These are phyloP conservation scores for Xylaria sp. DNA, from an alignment of 2,329 filamentous ascomycete genomes.

Conservation along the genomic window DNA sequence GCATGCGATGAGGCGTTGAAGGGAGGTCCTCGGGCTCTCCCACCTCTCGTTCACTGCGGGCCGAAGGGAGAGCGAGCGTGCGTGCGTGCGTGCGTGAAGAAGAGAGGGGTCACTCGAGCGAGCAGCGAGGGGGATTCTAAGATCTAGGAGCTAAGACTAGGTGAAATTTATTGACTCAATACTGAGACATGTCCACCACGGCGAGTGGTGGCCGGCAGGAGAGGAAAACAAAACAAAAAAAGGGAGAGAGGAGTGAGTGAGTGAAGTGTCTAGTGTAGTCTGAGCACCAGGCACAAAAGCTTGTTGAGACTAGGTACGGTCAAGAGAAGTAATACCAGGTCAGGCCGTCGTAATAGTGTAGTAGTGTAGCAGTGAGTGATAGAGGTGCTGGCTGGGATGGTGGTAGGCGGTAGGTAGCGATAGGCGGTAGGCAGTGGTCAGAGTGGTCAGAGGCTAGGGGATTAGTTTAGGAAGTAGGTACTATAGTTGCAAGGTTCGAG, in stretches of 20 bases:
- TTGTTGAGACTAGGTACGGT: conserved; percentile 19
- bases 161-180: conserved; percentile 18
- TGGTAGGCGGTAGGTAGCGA: background rate
- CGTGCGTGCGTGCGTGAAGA: conserved; percentile 8
- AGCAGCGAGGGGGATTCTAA: conserved; percentile 24
- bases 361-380: too few species aligned
- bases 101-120: conserved; percentile 35
- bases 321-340: conserved; percentile 26
- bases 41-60: conserved; percentile 32
- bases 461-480: too few species aligned
- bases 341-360: conserved; percentile 10
- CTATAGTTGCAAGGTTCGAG: conserved; percentile 16
- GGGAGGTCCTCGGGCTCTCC: conserved; percentile 33
- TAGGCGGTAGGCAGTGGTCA: background rate
- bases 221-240: conserved; percentile 18
- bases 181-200: conserved; percentile 27
- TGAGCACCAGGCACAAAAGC: conserved; percentile 10
- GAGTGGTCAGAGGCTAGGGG: background rate
- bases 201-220: conserved; percentile 28
- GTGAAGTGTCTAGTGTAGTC: conserved; percentile 4
- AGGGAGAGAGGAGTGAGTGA: too few species aligned
- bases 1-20: conserved; percentile 36
- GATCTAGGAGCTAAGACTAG: conserved; percentile 14
- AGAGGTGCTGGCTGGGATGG: too few species aligned
- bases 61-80: conserved; percentile 12